Evolutionary conservation across 2,329 filamentous ascomycete species (phyloP).

Genomic region (Botryotinia convoluta): DNA sequence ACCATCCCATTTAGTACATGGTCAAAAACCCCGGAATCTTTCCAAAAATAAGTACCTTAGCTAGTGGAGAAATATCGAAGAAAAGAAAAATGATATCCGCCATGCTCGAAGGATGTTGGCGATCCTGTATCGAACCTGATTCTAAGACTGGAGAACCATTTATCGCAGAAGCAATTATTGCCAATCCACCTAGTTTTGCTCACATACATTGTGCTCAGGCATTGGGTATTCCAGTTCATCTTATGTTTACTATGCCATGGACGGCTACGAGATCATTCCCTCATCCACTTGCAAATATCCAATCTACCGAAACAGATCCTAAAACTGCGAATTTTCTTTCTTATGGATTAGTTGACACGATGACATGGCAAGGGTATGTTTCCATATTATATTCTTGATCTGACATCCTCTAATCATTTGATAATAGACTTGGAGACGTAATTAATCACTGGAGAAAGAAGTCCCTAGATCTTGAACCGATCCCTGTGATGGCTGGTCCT

Average conservation of each 20-base stretch:
- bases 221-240: conserved; percentile 7
- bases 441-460: conserved; percentile 70
- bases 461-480: conserved; percentile 66
- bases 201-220: conserved; percentile 42
- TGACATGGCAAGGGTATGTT: conserved; percentile 70
- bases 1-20: conserved; percentile 37
- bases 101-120: conserved; percentile 78
- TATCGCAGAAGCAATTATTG: conserved; percentile 72
- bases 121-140: conserved; percentile 66
- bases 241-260: conserved; percentile 56
- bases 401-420: not conserved
- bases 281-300: conserved; percentile 71
- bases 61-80: conserved; percentile 70
- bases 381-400: not conserved
- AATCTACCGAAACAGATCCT: conserved; percentile 61
- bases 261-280: conserved; percentile 71
- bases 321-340: conserved; percentile 75
- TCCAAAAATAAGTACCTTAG: conserved; percentile 71
- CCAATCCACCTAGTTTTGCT: conserved; percentile 74
- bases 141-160: conserved; percentile 41
- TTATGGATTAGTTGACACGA: conserved; percentile 75
- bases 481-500: conserved; percentile 74
- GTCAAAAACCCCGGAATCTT: conserved; percentile 81
- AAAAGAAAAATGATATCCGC: conserved; percentile 70
- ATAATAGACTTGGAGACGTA: conserved; percentile 59